Base-by-base conservation (phyloP, 371 early-diverging fungal genomes). In the Mucor racemosus region DNA sequence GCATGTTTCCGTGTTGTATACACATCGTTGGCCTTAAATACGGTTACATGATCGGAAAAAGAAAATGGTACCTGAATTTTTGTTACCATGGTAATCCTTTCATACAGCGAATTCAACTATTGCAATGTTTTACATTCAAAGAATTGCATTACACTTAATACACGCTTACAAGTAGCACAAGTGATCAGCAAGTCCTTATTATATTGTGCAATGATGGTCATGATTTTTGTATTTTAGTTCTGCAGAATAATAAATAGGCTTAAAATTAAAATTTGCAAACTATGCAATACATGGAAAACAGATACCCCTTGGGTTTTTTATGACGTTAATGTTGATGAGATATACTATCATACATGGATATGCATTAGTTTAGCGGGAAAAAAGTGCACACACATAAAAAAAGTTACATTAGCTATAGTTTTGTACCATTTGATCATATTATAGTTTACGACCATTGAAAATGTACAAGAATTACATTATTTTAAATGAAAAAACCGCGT, bases 131-230 rank as follows among this genome's bases (percentile, higher is more conserved):
- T 26, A 26, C 26, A 26, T 26, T 26, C 26, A 26, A 26, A 26
- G 3, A 26, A 26, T 26, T 26, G 26, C 26, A 26, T 26, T 26
- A 3, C 26, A 3, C 3, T 26, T 26, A 26, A 26, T 26, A 26
- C 44, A 17, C 17, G 44, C 44, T 44, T 44, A 53, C 11, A 19
- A 53, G 53, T 53, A 53, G 3, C 31, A 53, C 53, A 53, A 53
- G 11, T 53, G 53, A 53, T 53, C 53, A 53, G 31, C 53, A 53
- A 53, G 14, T n/a, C 44, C 26, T 19, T 53, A 53, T 53, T 13
- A 26, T 53, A 53, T 53, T 31, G 53, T 53, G 53, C 53, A 53
- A 53, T 53, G 31, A 13, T 26, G 17, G 44, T 44, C 17, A 44
- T 15, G n/a, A 15, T 17, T 17, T 7, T 44, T 44, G 7, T n/a